Evolutionary conservation across 208 protist genomes (phyloP).

Genomic region (Acanthamoeba rhysodes): DNA sequence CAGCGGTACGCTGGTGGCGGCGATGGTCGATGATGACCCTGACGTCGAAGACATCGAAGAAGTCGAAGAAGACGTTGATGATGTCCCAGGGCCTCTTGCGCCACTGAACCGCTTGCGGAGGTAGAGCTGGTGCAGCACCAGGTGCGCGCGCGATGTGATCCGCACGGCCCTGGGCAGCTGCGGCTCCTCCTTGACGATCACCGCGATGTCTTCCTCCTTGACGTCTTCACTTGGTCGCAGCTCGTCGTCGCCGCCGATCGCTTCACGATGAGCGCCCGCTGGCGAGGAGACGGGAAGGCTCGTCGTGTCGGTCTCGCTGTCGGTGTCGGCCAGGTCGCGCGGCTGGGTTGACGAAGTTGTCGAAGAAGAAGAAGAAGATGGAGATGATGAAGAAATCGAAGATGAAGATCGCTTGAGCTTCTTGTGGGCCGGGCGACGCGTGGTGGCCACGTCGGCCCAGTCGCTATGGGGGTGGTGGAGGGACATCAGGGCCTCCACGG

Average conservation of each 20-base stretch:
- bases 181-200: background rate
- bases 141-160: background rate
- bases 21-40: no score
- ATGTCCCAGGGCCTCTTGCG: background rate
- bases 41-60: background rate
- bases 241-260: background rate
- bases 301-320: background rate
- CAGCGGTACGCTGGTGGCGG: no score
- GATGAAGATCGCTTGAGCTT: no score
- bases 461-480: no score
- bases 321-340: background rate
- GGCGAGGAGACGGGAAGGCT: background rate
- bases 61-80: background rate
- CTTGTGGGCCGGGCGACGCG: no score
- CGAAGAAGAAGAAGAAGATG: no score
- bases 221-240: background rate
- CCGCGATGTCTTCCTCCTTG: background rate
- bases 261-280: background rate
- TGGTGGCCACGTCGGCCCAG: no score
- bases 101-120: background rate
- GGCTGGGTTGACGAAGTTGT: no score
- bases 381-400: no score
- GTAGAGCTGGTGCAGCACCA: slow-evolving; percentile 10
- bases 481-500: no score
- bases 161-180: background rate